phyloP scores from a whole-genome alignment of 2,329 filamentous ascomycete species.

The Ceratocystis colombiana region DNA sequence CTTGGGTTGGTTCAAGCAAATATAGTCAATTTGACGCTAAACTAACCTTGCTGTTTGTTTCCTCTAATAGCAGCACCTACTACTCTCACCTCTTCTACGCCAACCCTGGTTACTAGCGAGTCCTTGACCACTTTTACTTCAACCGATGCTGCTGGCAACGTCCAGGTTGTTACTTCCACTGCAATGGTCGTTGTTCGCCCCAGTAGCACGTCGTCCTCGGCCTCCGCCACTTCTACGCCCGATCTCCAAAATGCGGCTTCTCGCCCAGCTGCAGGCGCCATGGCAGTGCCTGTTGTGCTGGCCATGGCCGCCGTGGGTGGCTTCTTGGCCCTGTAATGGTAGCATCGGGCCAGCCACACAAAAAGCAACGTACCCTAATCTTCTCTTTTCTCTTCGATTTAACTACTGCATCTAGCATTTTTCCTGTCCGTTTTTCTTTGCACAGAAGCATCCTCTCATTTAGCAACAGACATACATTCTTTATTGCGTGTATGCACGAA shows the following conservation, averaged over 20 bases:
- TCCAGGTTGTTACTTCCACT: slow-evolving; percentile 41
- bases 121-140: slow-evolving; percentile 38
- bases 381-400: slow-evolving; percentile 1
- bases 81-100: slow-evolving; percentile 31
- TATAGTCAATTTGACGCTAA: slow-evolving; percentile 23
- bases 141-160: slow-evolving; percentile 38
- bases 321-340: slow-evolving; percentile 18
- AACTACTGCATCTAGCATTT: background rate
- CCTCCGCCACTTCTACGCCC: slow-evolving; percentile 30
- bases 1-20: slow-evolving; percentile 10
- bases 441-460: background rate
- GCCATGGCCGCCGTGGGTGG: slow-evolving; percentile 29
- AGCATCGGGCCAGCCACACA: background rate
- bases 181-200: slow-evolving; percentile 40
- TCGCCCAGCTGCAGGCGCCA: slow-evolving; percentile 27
- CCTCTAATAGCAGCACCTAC: slow-evolving; percentile 26
- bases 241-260: slow-evolving; percentile 34
- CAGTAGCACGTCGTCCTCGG: slow-evolving; percentile 27
- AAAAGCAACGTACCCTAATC: background rate
- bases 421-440: background rate
- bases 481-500: background rate
- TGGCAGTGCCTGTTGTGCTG: slow-evolving; percentile 15
- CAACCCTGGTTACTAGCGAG: slow-evolving; percentile 30
- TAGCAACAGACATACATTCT: background rate
- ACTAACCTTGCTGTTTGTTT: slow-evolving; percentile 29